A percentile compares a stretch with the other conserved stretches of the same genome.
These are phyloP conservation scores for Cutaneotrichosporon dermatis DNA, from an alignment of 1,284 basidiomycete species.

Conservation along the genomic window DNA sequence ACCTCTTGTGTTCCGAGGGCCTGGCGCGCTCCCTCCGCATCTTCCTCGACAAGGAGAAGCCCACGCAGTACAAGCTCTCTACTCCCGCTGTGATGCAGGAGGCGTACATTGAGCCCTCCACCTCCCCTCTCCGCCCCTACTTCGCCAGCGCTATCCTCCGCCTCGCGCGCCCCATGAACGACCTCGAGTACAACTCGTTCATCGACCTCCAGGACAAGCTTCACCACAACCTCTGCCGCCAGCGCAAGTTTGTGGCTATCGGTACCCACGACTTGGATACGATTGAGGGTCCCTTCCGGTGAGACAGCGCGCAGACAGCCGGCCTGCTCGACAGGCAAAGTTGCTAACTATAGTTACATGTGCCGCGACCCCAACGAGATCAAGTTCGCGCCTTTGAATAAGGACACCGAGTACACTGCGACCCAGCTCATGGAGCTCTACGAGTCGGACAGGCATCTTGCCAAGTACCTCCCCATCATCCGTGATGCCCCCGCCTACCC, in stretches of 20 bases:
- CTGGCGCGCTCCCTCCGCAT: conserved; percentile 81
- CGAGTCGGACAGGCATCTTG: conserved; percentile 90
- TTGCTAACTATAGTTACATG: conserved; percentile 60
- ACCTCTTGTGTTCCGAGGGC: conserved; percentile 95
- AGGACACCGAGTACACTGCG: conserved; percentile 67
- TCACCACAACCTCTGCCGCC: conserved; percentile 90
- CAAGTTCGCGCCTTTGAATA: conserved; percentile 81
- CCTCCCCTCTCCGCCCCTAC: conserved; percentile 77
- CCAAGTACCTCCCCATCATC: conserved; percentile 86
- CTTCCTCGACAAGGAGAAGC: conserved; percentile 69
- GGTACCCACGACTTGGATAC: conserved; percentile 97
- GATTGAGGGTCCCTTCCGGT: conserved; percentile 73
- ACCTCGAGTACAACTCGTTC: conserved; percentile 88
- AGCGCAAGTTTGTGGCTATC: conserved; percentile 88
- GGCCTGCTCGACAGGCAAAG: no score
- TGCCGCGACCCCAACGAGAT: conserved; percentile 83
- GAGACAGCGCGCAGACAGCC: conserved; percentile 1
- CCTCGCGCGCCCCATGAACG: conserved; percentile 76
- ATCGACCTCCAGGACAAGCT: conserved; percentile 98
- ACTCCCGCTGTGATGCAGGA: conserved; percentile 66
- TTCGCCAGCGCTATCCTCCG: conserved; percentile 89
- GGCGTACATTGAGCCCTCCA: conserved; percentile 65
- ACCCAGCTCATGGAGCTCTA: conserved; percentile 84
- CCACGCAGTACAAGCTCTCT: conserved; percentile 68
- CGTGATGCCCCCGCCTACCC: conserved; percentile 93